Evolutionary conservation across 192 early-diverging fungal species (phyloP), one percentile per base, ranked within the genome.

Genomic region (Umbelopsis ramanniana): DNA sequence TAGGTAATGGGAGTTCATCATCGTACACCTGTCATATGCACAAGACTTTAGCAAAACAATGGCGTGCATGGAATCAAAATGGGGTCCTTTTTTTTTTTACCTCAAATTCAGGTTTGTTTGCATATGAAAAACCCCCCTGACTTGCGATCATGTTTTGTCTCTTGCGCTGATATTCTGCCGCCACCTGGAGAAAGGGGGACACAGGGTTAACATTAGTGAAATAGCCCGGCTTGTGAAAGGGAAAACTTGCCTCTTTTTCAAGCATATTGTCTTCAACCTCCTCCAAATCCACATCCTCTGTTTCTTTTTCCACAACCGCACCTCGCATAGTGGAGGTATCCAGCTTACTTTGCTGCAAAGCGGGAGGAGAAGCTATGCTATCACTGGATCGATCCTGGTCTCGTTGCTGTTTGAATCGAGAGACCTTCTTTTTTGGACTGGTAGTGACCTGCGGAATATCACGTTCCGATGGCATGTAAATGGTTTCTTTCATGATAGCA

Each of bases 191-290:
- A 4, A 48, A 22, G 38, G n/a, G n/a, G 60, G 26, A 43, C 22
- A 46, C 9, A 9, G 19, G 21, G 22, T 33, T 40, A 12, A 68
- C 29, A 67, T 24, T 33, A 0, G 24, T 10, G 24, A 12, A 43
- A 43, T 7, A 43, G 6, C 1, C 40, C 1, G 1, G 11, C 11
- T 11, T 43, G 40, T 1, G 24, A 26, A 38, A 6, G 40, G 40
- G 24, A 26, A 38, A 6, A 46, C 23, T 73, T 81, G 83, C 84
- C 68, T 86, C 83, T 55, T 74, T 69, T 45, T 82, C 67, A 43
- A 84, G 68, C 85, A 86, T 84, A 35, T 86, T 81, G 9, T 84
- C 81, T 50, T 84, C 83, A 6, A 82, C 67, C 46, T 79, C 79
- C 14, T 86, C 85, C 52, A 81, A 57, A 38, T 86, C 76, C 22